A percentile compares a stretch with the other conserved stretches of the same genome.
Conservation (phyloP, 1,284 basidiomycete species). For the Moesziomyces parantarcticus region DNA sequence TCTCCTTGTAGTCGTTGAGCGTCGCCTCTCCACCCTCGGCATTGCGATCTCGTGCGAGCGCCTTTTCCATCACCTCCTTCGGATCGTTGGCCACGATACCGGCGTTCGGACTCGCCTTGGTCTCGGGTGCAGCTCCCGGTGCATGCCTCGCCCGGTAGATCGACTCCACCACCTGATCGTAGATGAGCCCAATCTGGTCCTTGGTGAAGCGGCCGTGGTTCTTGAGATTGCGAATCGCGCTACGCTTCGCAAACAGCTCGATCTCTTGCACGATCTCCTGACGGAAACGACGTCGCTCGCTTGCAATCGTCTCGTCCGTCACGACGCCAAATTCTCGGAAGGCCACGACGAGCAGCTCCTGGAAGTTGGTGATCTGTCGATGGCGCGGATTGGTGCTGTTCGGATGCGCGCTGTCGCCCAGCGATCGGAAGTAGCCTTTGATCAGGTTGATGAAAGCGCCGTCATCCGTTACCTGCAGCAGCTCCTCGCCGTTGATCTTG, state of each 20-base stretch:
- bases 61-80: slow-evolving; percentile 50
- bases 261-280: slow-evolving; percentile 92
- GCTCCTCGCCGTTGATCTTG: slow-evolving; percentile 95
- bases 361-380: slow-evolving; percentile 95
- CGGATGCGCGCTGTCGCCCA: slow-evolving; percentile 95
- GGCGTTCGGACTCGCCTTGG: slow-evolving; percentile 37
- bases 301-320: slow-evolving; percentile 91
- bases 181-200: slow-evolving; percentile 75
- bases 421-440: slow-evolving; percentile 85
- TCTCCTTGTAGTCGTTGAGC: slow-evolving; percentile 72
- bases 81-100: slow-evolving; percentile 48
- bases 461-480: slow-evolving; percentile 96
- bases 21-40: slow-evolving; percentile 28
- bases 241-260: slow-evolving; percentile 94
- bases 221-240: slow-evolving; percentile 88
- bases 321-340: slow-evolving; percentile 91
- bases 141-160: slow-evolving; percentile 65
- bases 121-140: slow-evolving; percentile 31
- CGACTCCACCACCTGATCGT: slow-evolving; percentile 66
- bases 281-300: slow-evolving; percentile 86
- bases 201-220: slow-evolving; percentile 84
- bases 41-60: slow-evolving; percentile 32
- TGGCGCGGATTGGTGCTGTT: slow-evolving; percentile 86
- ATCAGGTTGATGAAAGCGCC: slow-evolving; percentile 84
- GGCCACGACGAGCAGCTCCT: slow-evolving; percentile 77